Evolutionary conservation across 176 grass and related monocot species (phyloP), one percentile per base, ranked within the genome.

Genomic region (Phyllostachys edulis): DNA sequence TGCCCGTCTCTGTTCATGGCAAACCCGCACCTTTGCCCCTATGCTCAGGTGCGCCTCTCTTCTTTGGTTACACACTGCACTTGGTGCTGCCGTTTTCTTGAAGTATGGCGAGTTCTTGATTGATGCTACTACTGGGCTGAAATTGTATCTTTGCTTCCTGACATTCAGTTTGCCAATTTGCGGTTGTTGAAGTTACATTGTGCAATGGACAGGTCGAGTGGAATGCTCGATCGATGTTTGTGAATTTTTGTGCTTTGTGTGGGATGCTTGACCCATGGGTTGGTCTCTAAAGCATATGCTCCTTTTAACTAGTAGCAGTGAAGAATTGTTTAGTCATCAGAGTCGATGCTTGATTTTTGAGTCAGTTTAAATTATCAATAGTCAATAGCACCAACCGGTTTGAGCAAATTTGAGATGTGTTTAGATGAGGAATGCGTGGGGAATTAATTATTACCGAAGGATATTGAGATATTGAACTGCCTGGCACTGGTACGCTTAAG

Each of bases 1-100:
- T 62, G 14, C 77, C 92, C 78, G 2, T 94, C 55, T 40, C 69
- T 78, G 82, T 92, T 34, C 16, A 83, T 4, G 92, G 85, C 59
- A 91, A 47, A 51, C 78, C 87, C 26, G 36, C 73, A 29, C 15
- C 78, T 27, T 8, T 84, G 34, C n/a, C 44, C 7, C 18, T 6
- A 21, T 9, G 2, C 18, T 10, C 73, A 92, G 89, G 92, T 94
- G 13, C 29, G 42, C 40, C 15, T 23, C 1, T 67, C 14, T 24
- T 45, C 20, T 29, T 2, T 52, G 61, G 42, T 11, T 39, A 12
- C 9, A 4, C 10, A 5, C 9, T 4, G 24, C 49, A 55, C 32
- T 32, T 15, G 23, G 16, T 9, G 60, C 26, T 4, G 24, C 59
- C 16, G 42, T 50, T 10, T 50, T 65, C 41, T 5, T 65, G 1